phyloP scores from a whole-genome alignment of 2,329 filamentous ascomycete species.

The Aspergillus phoenicis region DNA sequence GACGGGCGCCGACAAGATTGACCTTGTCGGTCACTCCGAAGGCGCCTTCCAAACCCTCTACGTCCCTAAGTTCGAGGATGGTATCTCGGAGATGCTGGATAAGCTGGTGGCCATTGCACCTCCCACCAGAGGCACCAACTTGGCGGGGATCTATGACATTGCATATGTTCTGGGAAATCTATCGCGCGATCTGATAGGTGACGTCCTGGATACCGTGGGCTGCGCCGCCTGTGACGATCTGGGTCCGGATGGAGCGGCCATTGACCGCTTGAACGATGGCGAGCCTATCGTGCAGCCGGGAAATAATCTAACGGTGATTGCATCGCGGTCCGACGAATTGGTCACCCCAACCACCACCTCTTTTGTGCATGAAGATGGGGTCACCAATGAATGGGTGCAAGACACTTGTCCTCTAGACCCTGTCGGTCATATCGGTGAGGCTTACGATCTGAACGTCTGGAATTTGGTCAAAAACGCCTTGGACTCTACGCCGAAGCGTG shows the following conservation, averaged over 20 bases:
- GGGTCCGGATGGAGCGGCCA: constrained; percentile 31
- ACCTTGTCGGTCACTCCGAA: constrained; percentile 50
- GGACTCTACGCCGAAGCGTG: constrained; percentile 29
- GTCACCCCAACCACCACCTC: constrained; percentile 37
- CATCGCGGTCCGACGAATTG: constrained; percentile 37
- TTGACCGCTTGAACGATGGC: constrained; percentile 37
- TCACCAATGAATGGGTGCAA: constrained; percentile 38
- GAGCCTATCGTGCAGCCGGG: constrained; percentile 37
- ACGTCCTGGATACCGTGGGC: constrained; percentile 32
- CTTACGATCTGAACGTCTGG: constrained; percentile 44
- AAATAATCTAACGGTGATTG: constrained; percentile 39
- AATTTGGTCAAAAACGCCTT: constrained; percentile 42
- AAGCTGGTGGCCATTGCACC: constrained; percentile 41
- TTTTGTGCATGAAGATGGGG: constrained; percentile 37
- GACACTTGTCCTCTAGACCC: constrained; percentile 35
- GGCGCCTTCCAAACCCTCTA: constrained; percentile 47
- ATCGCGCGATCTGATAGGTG: constrained; percentile 25
- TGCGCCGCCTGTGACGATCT: constrained; percentile 40
- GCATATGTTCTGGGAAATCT: constrained; percentile 32
- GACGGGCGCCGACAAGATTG: constrained; percentile 42
- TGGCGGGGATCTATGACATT: constrained; percentile 33
- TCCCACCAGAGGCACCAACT: constrained; percentile 38
- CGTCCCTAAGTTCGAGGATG: constrained; percentile 42
- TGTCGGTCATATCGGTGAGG: constrained; percentile 42
- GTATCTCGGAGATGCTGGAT: constrained; percentile 31